Evolutionary conservation across 306 rosid genomes (phyloP).

Genomic region (Glycine latifolia): DNA sequence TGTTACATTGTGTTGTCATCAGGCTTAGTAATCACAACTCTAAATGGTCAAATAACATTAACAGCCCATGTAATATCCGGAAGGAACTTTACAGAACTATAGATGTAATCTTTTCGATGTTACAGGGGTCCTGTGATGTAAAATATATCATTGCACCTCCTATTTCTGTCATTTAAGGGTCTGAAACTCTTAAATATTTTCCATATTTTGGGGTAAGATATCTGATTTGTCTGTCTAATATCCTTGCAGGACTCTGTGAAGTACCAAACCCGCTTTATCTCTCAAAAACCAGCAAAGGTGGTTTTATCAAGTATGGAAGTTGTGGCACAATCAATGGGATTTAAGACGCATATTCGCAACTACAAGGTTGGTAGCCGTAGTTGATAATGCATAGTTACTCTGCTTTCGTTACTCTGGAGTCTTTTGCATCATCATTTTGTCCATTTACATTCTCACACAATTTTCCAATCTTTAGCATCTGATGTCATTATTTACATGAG

Average conservation of each 20-base stretch:
- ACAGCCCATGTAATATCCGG: conserved; percentile 19
- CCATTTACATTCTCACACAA: background rate
- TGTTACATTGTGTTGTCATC: background rate
- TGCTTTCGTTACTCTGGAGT: conserved; percentile 16
- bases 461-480: conserved; percentile 1
- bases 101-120: conserved; percentile 28
- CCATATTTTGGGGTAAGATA: conserved; percentile 9
- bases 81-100: conserved; percentile 25
- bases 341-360: conserved; percentile 89
- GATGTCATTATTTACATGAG: background rate
- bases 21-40: background rate
- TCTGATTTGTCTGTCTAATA: conserved; percentile 16
- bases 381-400: conserved; percentile 8
- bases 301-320: conserved; percentile 91
- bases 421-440: conserved; percentile 13
- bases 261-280: conserved; percentile 81
- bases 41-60: background rate
- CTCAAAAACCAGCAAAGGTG: conserved; percentile 92
- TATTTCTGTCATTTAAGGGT: conserved; percentile 25
- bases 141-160: background rate
- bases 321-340: conserved; percentile 93
- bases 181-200: conserved; percentile 15
- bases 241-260: conserved; percentile 66
- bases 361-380: conserved; percentile 62
- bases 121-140: background rate